Percentiles rank a stretch among this genome's conserved stretches.
Evolutionary conservation across 2,329 filamentous ascomycete species (phyloP).

Genomic region (Phoma sp.): DNA sequence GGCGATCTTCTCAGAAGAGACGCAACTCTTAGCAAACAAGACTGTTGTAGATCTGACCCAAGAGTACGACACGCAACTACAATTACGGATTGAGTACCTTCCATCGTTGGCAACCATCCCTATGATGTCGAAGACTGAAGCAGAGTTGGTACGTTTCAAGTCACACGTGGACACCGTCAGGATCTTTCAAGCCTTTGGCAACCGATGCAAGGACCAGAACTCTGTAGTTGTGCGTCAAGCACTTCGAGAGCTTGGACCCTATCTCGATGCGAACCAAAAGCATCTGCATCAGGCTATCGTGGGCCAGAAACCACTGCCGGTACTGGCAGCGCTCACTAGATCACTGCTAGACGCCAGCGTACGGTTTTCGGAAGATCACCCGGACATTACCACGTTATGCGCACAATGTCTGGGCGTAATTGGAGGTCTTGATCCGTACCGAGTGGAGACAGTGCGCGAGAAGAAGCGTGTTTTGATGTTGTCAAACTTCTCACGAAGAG

Average conservation of each 20-base stretch:
- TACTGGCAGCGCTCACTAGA: slow-evolving; percentile 74
- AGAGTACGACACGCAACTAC: slow-evolving; percentile 66
- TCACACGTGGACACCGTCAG: slow-evolving; percentile 69
- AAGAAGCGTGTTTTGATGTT: slow-evolving; percentile 84
- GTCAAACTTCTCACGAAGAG: slow-evolving; percentile 80
- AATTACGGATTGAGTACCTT: slow-evolving; percentile 73
- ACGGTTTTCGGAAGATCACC: slow-evolving; percentile 73
- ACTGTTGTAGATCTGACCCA: slow-evolving; percentile 71
- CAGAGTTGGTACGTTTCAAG: slow-evolving; percentile 69
- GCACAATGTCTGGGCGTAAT: slow-evolving; percentile 86
- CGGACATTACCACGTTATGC: slow-evolving; percentile 73
- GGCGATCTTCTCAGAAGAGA: slow-evolving; percentile 67
- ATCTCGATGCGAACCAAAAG: slow-evolving; percentile 74
- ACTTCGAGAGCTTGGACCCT: slow-evolving; percentile 76
- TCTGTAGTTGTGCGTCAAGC: slow-evolving; percentile 83
- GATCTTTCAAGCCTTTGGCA: slow-evolving; percentile 72
- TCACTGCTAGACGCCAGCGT: slow-evolving; percentile 85
- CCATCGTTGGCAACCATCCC: slow-evolving; percentile 78
- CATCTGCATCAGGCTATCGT: slow-evolving; percentile 80
- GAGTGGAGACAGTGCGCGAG: slow-evolving; percentile 79
- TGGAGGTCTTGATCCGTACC: slow-evolving; percentile 89
- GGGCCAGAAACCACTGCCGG: slow-evolving; percentile 81
- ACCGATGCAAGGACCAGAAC: slow-evolving; percentile 82
- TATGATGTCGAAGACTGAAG: slow-evolving; percentile 71
- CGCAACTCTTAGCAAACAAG: slow-evolving; percentile 64